Conservation (phyloP, 306 rosid genomes). For the Acacia melanoxylon region DNA sequence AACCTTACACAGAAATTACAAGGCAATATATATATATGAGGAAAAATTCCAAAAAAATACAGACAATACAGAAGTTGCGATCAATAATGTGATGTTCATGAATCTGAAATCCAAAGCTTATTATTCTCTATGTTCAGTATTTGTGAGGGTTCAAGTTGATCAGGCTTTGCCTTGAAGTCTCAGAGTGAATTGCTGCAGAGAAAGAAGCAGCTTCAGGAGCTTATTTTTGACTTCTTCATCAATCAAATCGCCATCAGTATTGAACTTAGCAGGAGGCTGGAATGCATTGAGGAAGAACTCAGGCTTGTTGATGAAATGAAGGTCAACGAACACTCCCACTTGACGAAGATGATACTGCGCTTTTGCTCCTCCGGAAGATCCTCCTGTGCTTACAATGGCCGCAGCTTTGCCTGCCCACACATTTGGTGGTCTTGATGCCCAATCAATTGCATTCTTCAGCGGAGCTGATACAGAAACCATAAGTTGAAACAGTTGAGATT, state of each 20-base stretch:
- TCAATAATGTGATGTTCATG: neutral
- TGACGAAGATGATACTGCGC: slow-evolving; percentile 91
- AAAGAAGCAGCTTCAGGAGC: slow-evolving; percentile 54
- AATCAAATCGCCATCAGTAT: slow-evolving; percentile 61
- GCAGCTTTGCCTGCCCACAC: slow-evolving; percentile 87
- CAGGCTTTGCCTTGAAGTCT: slow-evolving; percentile 41
- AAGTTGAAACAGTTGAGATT: neutral
- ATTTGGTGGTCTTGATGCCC: slow-evolving; percentile 85
- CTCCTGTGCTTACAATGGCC: slow-evolving; percentile 86
- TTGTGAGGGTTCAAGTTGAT: neutral
- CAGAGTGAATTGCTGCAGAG: slow-evolving; percentile 54
- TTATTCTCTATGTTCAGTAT: neutral
- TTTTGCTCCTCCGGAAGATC: slow-evolving; percentile 68
- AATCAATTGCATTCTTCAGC: slow-evolving; percentile 79
- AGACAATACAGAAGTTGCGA: neutral
- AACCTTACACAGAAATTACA: neutral
- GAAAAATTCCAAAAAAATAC: neutral
- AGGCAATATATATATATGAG: neutral
- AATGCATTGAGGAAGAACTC: slow-evolving; percentile 68
- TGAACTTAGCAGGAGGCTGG: slow-evolving; percentile 75
- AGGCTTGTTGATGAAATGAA: slow-evolving; percentile 93
- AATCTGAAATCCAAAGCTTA: slow-evolving; percentile 7
- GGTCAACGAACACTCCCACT: slow-evolving; percentile 74
- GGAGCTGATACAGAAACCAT: slow-evolving; percentile 39
- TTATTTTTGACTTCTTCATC: slow-evolving; percentile 47